Evolutionary conservation across 306 rosid species (phyloP).

Genomic region (Abrus pulchellus): DNA sequence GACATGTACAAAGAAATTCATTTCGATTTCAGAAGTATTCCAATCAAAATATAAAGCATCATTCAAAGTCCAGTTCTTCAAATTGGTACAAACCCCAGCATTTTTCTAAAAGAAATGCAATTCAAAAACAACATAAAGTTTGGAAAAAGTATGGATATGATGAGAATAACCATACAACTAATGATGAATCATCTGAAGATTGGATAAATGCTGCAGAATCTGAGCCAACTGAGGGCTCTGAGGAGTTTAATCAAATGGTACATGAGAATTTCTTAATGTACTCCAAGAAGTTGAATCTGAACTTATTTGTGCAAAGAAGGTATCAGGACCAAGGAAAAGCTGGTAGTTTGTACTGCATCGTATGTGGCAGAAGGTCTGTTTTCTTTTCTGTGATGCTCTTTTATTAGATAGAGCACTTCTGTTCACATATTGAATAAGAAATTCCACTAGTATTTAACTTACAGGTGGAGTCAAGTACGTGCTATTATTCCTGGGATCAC

Average conservation of each 20-base stretch:
- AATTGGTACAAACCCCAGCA: conserved; percentile 65
- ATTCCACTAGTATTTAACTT: conserved; percentile 51
- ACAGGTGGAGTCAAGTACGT: conserved; percentile 50
- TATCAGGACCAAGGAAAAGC: conserved; percentile 89
- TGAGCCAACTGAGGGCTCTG: conserved; percentile 78
- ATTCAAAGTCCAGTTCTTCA: conserved; percentile 63
- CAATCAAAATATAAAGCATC: conserved; percentile 62
- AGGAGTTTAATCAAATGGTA: conserved; percentile 79
- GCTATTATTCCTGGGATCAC: conserved; percentile 50
- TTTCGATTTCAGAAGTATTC: conserved; percentile 58
- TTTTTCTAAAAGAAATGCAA: conserved; percentile 61
- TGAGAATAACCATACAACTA: conserved; percentile 58
- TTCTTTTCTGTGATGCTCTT: conserved; percentile 65
- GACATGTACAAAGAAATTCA: conserved; percentile 52
- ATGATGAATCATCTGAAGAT: conserved; percentile 71
- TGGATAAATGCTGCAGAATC: conserved; percentile 58
- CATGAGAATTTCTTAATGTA: conserved; percentile 77
- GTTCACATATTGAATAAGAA: conserved; percentile 58
- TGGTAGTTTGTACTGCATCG: conserved; percentile 93
- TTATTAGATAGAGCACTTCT: conserved; percentile 56
- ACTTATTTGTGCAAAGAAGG: conserved; percentile 68
- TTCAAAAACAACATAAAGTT: conserved; percentile 64
- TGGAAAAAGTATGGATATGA: conserved; percentile 70
- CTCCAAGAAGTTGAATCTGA: conserved; percentile 79
- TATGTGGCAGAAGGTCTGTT: conserved; percentile 95